Base-by-base conservation (phyloP, 1,284 basidiomycete genomes). In the Cryptococcus wingfieldii region DNA sequence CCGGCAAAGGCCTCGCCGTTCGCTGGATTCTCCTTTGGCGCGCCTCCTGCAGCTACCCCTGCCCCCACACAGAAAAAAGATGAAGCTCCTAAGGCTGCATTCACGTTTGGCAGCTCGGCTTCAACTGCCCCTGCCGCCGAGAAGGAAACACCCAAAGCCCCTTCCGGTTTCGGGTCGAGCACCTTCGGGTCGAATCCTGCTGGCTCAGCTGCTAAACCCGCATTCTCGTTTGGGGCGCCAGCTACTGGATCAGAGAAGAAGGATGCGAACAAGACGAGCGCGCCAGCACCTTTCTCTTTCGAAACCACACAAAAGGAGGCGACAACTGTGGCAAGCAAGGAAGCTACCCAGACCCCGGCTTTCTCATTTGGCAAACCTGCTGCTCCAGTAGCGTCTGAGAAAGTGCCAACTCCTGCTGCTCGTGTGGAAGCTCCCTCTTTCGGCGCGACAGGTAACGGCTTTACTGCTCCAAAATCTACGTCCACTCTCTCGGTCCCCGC, bases 231-330 rank as follows among this genome's bases (percentile, higher is more conserved):
- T 52, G 55, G 55, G 1, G 51, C 34, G 5, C 55, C 60, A 2
- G 48, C 66, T 27, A 51, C 31, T 34, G 31, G 5, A 10, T 34
- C 31, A 34, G 19, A n/a, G 7, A 42, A 42, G 14, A 42, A 5
- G 19, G 41, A n/a, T 13, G 41, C 8, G 41, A 13, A 16, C 8
- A 23, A 42, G 14, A n/a, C 41, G 19, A 42, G n/a, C 14, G 19
- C 4, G 37, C 38, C 39, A 16, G 41, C 34, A 43, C 42, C 16
- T 27, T 52, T 54, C 56, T 62, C 47, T 50, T 54, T 18, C 57
- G 86, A 84, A 66, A 85, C 53, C 10, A 43, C 42, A 13, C 23
- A 54, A 25, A 47, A 23, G 23, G 18, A 34, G 10, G 37, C 45
- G 53, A 25, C 34, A 37, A 52, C 53, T 41, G 18, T 49, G n/a